Conservation (phyloP, 148 eudicot species). For the Rhododendron vialii region DNA sequence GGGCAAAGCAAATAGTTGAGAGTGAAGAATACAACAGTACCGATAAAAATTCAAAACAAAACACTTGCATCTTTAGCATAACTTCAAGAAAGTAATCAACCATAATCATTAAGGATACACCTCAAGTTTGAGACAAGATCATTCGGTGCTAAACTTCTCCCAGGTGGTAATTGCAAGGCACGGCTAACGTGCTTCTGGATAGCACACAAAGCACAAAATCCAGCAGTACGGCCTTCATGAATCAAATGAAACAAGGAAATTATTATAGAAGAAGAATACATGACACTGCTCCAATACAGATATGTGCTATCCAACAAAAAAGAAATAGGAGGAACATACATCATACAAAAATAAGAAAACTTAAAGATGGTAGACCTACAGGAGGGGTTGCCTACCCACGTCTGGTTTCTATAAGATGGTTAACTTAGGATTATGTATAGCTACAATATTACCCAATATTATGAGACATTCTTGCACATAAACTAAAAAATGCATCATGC, state of each 20-base stretch:
- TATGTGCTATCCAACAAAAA: not conserved
- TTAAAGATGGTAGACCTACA: not conserved
- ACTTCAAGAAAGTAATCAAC: not conserved
- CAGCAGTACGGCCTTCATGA: slow-evolving; percentile 71
- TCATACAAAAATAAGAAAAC: not conserved
- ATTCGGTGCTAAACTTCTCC: slow-evolving; percentile 80
- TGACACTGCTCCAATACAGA: not conserved
- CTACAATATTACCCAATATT: not conserved
- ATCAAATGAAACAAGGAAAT: slow-evolving; percentile 3
- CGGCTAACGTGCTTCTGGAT: slow-evolving; percentile 83
- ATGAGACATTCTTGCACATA: not conserved
- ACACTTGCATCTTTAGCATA: not conserved
- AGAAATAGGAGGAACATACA: not conserved
- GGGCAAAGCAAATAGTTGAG: not conserved
- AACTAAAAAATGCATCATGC: not conserved
- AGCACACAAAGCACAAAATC: slow-evolving; percentile 90
- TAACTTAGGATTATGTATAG: not conserved
- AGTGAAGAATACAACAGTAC: not conserved
- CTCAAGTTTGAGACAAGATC: slow-evolving; percentile 86
- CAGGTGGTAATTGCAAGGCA: slow-evolving; percentile 69
- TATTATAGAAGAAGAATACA: not conserved
- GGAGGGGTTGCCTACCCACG: not conserved
- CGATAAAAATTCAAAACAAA: not conserved
- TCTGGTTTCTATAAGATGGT: not conserved
- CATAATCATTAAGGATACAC: slow-evolving; percentile 53